phyloP scores from a whole-genome alignment of 2,329 filamentous ascomycete species.

The Fusarium ramigenum region DNA sequence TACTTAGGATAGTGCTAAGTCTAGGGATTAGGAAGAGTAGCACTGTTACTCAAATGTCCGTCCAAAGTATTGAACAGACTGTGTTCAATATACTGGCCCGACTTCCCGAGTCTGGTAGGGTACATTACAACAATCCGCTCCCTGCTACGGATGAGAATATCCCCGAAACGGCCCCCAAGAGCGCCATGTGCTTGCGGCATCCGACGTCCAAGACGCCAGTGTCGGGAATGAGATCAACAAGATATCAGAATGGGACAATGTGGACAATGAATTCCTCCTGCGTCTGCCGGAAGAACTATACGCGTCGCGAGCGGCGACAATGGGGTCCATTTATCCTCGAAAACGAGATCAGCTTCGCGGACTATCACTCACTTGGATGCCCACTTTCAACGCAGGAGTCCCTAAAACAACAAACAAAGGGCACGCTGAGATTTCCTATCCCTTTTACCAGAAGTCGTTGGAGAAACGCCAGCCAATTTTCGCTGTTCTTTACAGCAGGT shows the following conservation, averaged over 20 bases:
- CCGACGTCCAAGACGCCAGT: fast-evolving
- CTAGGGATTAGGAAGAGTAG: fast-evolving
- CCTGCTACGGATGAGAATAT: fast-evolving
- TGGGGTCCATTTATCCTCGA: neutral
- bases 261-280: neutral
- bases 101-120: fast-evolving
- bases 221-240: neutral
- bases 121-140: fast-evolving
- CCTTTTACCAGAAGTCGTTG: fast-evolving
- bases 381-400: neutral
- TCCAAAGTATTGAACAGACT: neutral
- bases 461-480: fast-evolving
- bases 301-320: neutral
- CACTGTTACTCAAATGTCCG: fast-evolving
- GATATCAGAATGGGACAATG: fast-evolving
- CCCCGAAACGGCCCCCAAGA: fast-evolving
- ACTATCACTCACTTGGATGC: neutral
- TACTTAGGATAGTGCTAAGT: neutral
- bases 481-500: neutral
- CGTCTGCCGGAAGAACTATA: fast-evolving
- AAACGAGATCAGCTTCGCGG: neutral
- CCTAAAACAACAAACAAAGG: fast-evolving
- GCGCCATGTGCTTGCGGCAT: fast-evolving
- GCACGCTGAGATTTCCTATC: fast-evolving
- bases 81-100: fast-evolving